Percentiles rank a stretch among this genome's conserved stretches.
Evolutionary conservation across 805 yeast species (phyloP).

Genomic region (Metschnikowia noctiluminum): DNA sequence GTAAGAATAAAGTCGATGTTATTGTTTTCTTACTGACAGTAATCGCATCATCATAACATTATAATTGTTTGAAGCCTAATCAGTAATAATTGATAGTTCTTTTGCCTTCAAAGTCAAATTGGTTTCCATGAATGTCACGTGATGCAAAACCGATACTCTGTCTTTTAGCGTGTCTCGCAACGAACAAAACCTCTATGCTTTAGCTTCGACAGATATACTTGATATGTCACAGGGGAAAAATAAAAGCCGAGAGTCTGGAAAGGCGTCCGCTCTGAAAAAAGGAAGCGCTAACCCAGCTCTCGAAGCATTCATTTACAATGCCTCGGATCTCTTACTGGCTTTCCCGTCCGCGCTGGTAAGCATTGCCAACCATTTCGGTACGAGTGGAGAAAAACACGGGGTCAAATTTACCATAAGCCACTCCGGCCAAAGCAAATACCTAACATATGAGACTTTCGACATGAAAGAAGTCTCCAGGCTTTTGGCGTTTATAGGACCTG

Average conservation of each 20-base stretch:
- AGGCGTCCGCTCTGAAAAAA: neutral
- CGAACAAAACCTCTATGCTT: too few species aligned
- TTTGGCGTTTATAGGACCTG: slow-evolving; percentile 70
- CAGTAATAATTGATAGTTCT: too few species aligned
- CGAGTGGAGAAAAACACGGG: slow-evolving; percentile 21
- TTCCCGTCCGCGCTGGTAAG: slow-evolving; percentile 37
- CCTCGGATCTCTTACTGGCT: slow-evolving; percentile 33
- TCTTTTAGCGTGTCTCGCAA: too few species aligned
- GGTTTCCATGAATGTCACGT: neutral
- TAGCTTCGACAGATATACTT: neutral
- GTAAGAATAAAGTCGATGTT: too few species aligned
- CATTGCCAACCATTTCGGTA: slow-evolving; percentile 34
- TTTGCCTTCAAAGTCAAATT: too few species aligned
- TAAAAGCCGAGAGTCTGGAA: neutral
- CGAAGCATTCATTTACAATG: slow-evolving; percentile 27
- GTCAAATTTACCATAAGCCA: slow-evolving; percentile 62
- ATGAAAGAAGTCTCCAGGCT: slow-evolving; percentile 72
- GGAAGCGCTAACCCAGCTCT: neutral
- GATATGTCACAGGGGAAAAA: neutral
- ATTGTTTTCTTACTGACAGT: too few species aligned
- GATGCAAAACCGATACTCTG: neutral
- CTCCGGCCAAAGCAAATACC: slow-evolving; percentile 58
- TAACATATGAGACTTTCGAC: slow-evolving; percentile 55
- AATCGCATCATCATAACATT: too few species aligned
- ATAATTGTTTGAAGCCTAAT: too few species aligned